Conservation (phyloP, 441 rosid species). For the Bruguiera hainesii region DNA sequence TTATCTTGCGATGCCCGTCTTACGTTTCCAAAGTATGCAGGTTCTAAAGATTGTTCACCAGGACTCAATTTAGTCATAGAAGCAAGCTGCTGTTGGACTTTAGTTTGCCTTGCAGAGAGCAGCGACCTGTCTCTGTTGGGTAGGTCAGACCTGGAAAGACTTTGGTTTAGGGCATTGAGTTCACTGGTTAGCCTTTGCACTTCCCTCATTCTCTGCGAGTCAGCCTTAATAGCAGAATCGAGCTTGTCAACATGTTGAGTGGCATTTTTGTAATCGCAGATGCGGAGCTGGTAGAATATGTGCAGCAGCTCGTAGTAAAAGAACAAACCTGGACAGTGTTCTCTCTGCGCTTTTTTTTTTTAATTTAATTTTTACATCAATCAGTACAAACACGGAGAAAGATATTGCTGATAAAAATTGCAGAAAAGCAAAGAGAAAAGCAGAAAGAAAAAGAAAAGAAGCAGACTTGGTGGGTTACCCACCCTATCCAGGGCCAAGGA, state of each 20-base stretch:
- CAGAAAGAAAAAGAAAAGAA: neutral
- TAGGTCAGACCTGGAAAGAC: slow-evolving; percentile 58
- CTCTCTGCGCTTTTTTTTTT: slow-evolving; percentile 38
- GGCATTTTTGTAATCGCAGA: slow-evolving; percentile 88
- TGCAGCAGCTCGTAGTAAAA: slow-evolving; percentile 92
- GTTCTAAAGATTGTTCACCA: slow-evolving; percentile 44
- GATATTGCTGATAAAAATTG: no score
- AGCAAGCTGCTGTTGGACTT: slow-evolving; percentile 54
- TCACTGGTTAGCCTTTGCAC: slow-evolving; percentile 50
- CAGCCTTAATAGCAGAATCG: slow-evolving; percentile 87
- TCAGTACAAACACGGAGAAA: no score
- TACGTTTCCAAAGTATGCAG: slow-evolving; percentile 57
- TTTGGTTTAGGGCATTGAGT: slow-evolving; percentile 61
- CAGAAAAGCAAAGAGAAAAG: neutral
- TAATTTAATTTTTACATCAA: no score
- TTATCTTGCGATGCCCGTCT: slow-evolving; percentile 54
- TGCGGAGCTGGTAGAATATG: slow-evolving; percentile 76
- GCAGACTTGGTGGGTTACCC: slow-evolving; percentile 19
- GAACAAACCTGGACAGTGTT: slow-evolving; percentile 65
- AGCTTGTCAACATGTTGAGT: slow-evolving; percentile 75
- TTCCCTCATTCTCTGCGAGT: slow-evolving; percentile 49
- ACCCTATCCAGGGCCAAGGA: slow-evolving; percentile 65
- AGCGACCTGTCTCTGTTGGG: slow-evolving; percentile 62
- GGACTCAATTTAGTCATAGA: slow-evolving; percentile 31
- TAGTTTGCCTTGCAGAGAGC: slow-evolving; percentile 46